These are phyloP conservation scores for Camellia japonica DNA, from an alignment of 148 eudicot genomes.

Conservation along the genomic window DNA sequence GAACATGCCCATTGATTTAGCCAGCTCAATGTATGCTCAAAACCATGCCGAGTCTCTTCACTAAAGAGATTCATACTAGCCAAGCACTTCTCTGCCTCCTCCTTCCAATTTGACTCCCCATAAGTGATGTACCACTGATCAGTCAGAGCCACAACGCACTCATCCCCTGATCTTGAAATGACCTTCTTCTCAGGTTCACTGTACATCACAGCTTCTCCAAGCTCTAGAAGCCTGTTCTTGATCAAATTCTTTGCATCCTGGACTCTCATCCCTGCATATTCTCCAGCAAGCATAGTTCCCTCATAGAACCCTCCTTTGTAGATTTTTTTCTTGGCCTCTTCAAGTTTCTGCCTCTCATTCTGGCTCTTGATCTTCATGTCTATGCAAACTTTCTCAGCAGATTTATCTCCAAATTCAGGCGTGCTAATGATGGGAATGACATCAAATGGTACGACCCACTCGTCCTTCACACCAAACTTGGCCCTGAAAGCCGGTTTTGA, in stretches of 20 bases:
- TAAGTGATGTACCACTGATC: constrained; percentile 96
- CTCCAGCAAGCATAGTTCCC: constrained; percentile 77
- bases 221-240: constrained; percentile 61
- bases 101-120: constrained; percentile 73
- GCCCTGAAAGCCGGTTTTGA: constrained; percentile 77
- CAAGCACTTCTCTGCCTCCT: constrained; percentile 72
- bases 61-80: constrained; percentile 68
- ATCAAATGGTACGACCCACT: constrained; percentile 84
- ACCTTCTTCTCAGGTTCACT: constrained; percentile 97
- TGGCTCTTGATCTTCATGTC: constrained; percentile 88
- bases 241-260: constrained; percentile 80
- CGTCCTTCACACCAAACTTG: constrained; percentile 75
- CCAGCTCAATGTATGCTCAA: constrained; percentile 93
- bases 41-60: constrained; percentile 87
- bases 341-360: constrained; percentile 89
- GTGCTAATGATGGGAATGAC: constrained; percentile 77
- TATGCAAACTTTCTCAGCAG: constrained; percentile 85
- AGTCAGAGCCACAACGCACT: constrained; percentile 91
- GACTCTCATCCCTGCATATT: constrained; percentile 67
- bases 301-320: constrained; percentile 89
- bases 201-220: constrained; percentile 66
- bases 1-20: constrained; percentile 97
- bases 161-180: constrained; percentile 93
- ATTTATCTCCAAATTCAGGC: constrained; percentile 83
- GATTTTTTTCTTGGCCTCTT: constrained; percentile 75